Base-by-base conservation (phyloP, 2,329 filamentous ascomycete species). In the Hawksworthiomyces lignivorus region DNA sequence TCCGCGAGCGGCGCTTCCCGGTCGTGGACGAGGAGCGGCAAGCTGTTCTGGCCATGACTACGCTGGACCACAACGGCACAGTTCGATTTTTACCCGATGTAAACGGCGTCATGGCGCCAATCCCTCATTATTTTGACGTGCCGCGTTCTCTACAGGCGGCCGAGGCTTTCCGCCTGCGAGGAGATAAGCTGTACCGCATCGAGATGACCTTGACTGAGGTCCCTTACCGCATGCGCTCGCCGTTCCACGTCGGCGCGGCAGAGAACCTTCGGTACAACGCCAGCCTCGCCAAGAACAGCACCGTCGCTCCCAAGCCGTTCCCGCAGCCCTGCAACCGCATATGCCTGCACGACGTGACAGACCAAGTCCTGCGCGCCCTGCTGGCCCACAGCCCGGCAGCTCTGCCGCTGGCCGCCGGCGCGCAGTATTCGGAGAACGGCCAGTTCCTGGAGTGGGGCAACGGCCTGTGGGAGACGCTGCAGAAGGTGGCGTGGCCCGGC, bases 201-300 rank as follows among this genome's bases (percentile, higher is more conserved):
- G 51, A 53, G 30, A 53, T 51, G 49, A 49, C 48, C 2, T 39
- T 53, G 35, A 51, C 46, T 14, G 51, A 53, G 39, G 49, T 48
- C 11, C 51, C 49, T 7, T 53, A 53, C 26, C 48, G 50, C 19
- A 48, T 49, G 43, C 45, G 47, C 20, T 46, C 47, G 7, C 48
- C 40, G n/a, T 52, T 47, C 27, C n/a, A n/a, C n/a, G n/a, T n/a
- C n/a, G 44, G 45, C 11, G 36, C 45, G 11, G 33, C 39, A 2
- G 43, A 42, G 11, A 41, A 48, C 34, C 37, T 48, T 8, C 45
- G 37, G 28, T 44, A 39, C 5, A 36, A 49, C 24, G 44, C 44
- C 24, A 26, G 24, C 24, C 8, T 12, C 8, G 8, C 24, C 7
- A 12, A 7, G 24, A 7, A 7, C 8, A 12, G 8, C 8, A 12